A percentile compares a stretch with the other conserved stretches of the same genome.
phyloP scores from a whole-genome alignment of 2,329 filamentous ascomycete species.

The Microsporum audouinii region DNA sequence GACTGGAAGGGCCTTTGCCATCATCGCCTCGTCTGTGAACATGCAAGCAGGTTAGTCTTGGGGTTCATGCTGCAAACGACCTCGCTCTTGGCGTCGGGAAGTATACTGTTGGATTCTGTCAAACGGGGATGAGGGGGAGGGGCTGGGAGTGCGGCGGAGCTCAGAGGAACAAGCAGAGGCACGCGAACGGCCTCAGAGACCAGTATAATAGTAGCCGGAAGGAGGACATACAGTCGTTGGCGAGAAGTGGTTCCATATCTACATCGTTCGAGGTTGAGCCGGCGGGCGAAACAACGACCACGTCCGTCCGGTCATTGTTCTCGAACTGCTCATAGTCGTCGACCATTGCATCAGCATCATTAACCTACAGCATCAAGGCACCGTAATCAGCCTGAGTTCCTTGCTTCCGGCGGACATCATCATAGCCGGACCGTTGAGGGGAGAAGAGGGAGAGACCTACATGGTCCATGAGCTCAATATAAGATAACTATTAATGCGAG shows the following conservation, averaged over 20 bases:
- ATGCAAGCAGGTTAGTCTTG: not conserved
- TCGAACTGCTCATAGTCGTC: conserved; percentile 44
- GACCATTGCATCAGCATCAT: conserved; percentile 51
- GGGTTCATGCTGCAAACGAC: not conserved
- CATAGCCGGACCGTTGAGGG: not conserved
- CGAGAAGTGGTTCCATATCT: conserved; percentile 43
- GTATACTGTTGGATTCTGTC: not conserved
- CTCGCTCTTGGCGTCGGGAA: not conserved
- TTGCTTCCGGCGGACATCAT: not conserved
- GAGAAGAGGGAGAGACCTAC: conserved; percentile 5
- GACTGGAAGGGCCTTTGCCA: conserved; percentile 62
- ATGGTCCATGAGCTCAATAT: conserved; percentile 11
- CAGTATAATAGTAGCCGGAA: conserved; percentile 8
- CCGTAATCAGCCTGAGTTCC: conserved; percentile 15
- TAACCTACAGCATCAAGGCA: conserved; percentile 32
- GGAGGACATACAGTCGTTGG: conserved; percentile 45
- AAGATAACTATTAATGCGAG: not conserved
- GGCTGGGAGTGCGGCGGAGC: not conserved
- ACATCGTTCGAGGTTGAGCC: conserved; percentile 45
- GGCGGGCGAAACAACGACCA: conserved; percentile 51
- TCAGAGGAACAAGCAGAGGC: not conserved
- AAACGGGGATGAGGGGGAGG: not conserved
- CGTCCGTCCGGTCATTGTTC: conserved; percentile 50
- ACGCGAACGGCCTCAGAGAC: not conserved
- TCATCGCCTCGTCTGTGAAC: conserved; percentile 65